phyloP scores from a whole-genome alignment of 805 yeast genomes.

The Pichia cephalocereana region DNA sequence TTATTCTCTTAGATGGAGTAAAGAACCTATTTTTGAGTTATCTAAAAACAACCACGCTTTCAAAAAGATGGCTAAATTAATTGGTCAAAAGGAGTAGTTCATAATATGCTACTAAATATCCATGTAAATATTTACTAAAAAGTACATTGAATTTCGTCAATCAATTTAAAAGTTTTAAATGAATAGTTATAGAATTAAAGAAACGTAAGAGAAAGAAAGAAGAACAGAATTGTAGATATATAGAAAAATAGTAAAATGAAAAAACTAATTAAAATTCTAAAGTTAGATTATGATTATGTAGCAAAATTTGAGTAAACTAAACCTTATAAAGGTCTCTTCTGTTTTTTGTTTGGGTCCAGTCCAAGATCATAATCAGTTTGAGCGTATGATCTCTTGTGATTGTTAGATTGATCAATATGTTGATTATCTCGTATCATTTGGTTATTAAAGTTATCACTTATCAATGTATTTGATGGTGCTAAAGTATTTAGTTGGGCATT shows the following conservation, averaged over 20 bases:
- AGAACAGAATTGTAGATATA: too few species aligned
- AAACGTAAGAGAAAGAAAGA: not conserved
- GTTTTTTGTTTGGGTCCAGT: not conserved
- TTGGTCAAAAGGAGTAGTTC: not conserved
- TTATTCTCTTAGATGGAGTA: not conserved
- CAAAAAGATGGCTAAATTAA: constrained; percentile 9
- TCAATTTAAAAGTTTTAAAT: too few species aligned
- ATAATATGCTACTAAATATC: too few species aligned
- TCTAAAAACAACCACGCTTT: constrained; percentile 11
- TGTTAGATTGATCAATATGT: not conserved
- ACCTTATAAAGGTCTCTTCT: not conserved
- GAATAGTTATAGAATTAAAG: not conserved
- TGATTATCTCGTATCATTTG: not conserved
- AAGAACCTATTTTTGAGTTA: constrained; percentile 7
- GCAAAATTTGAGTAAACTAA: not conserved
- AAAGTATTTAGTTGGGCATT: not conserved
- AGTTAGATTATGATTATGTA: not conserved
- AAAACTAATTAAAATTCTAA: not conserved
- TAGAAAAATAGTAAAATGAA: not conserved
- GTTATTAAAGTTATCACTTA: not conserved
- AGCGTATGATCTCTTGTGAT: not conserved
- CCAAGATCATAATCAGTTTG: not conserved
- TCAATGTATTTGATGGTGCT: not conserved
- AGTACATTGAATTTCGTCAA: not conserved
- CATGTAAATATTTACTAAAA: too few species aligned